Evolutionary conservation across 1,284 basidiomycete species (phyloP), one percentile per base, ranked within the genome.

Genomic region (Leccinum fallax): DNA sequence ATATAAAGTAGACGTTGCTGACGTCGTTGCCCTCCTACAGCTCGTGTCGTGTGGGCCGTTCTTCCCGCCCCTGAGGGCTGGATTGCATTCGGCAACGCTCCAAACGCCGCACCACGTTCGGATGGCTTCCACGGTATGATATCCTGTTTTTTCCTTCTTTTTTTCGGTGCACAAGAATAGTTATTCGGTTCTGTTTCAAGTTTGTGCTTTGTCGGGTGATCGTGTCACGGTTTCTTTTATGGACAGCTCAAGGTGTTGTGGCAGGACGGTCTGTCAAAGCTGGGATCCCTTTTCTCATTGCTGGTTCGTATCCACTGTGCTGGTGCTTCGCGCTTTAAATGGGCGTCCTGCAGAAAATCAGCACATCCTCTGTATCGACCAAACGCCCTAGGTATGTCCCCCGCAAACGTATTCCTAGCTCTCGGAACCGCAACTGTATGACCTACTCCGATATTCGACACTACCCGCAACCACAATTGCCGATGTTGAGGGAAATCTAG

Each of bases 331-430:
- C 15, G 36, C 36, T 38, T 38, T 16, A 38, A 7, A 38, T 38
- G 36, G 36, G 98, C 2, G 97, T 94, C 1, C 80, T 99, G 6
- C 86, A 90, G 64, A 94, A 94, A 77, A 83, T 86, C 19, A 84
- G 86, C 30, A 81, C 79, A 51, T 69, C 71, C 16, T 69, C 70
- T 30, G 80, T 80, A 26, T 81, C 80, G 1, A 76, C 78, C 53
- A 78, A 77, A 38, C 78, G 84, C 60, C 80, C 86, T 1, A 90
- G 90, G 13, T 93, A 93, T 70, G 84, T 86, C 13, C 88, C 91
- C 81, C 83, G 2, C 81, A 83, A 63, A 78, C 78, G 3, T 93
- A 88, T 62, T 83, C 83, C 11, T 81, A 82, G 61, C 78, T 78
- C 8, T 90, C 90, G 1, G 92, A 94, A 70, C 92, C 93, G 2